These are phyloP conservation scores for Chalciporus piperatus DNA, from an alignment of 768 basidiomycete genomes.

Conservation along the genomic window DNA sequence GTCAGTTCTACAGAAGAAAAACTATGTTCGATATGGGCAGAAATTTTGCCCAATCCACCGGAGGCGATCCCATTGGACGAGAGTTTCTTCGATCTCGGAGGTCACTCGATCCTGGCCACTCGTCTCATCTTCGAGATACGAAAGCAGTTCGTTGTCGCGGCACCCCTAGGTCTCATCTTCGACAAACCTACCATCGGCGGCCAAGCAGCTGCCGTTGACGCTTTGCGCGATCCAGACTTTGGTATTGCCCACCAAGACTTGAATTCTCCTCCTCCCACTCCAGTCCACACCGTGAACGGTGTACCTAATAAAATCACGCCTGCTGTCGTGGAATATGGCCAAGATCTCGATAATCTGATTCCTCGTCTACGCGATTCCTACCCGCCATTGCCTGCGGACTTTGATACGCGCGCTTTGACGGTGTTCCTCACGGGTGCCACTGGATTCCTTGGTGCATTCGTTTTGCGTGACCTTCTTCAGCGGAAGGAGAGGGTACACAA, in stretches of 20 bases:
- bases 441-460: slow-evolving; percentile 94
- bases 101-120: slow-evolving; percentile 97
- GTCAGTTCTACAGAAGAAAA: slow-evolving; percentile 72
- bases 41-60: slow-evolving; percentile 75
- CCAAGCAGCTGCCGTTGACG: slow-evolving; percentile 74
- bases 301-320: slow-evolving; percentile 19
- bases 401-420: slow-evolving; percentile 53
- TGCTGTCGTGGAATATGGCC: slow-evolving; percentile 63
- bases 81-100: slow-evolving; percentile 97
- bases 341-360: slow-evolving; percentile 69
- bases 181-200: slow-evolving; percentile 82
- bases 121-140: slow-evolving; percentile 96
- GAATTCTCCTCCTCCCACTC: slow-evolving; percentile 16
- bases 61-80: slow-evolving; percentile 82
- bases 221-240: slow-evolving; percentile 73
- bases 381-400: slow-evolving; percentile 55
- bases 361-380: slow-evolving; percentile 60
- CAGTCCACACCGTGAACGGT: slow-evolving; percentile 9
- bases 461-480: slow-evolving; percentile 75
- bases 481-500: slow-evolving; percentile 65
- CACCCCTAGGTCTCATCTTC: slow-evolving; percentile 89
- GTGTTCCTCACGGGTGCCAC: slow-evolving; percentile 97
- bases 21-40: slow-evolving; percentile 82
- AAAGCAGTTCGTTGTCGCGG: slow-evolving; percentile 86
- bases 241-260: slow-evolving; percentile 51